A percentile compares a stretch with the other conserved stretches of the same genome.
phyloP scores from a whole-genome alignment of 1,284 basidiomycete species.

The Trichosporon sp. region DNA sequence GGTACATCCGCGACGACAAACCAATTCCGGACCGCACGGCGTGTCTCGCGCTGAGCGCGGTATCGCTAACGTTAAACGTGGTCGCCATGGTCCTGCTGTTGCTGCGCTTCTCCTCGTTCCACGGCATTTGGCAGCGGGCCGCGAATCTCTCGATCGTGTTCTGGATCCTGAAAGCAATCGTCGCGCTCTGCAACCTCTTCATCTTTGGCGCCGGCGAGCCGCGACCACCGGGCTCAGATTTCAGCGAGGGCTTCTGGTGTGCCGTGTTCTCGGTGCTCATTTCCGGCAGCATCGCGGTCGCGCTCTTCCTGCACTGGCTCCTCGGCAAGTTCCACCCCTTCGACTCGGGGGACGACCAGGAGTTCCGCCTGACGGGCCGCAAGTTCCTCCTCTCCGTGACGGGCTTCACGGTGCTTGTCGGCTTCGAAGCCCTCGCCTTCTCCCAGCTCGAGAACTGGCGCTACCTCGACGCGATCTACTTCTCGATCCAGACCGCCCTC shows the following conservation, averaged over 20 bases:
- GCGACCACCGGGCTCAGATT: slow-evolving; percentile 49
- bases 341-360: slow-evolving; percentile 35
- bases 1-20: slow-evolving; percentile 45
- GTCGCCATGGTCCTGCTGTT: slow-evolving; percentile 58
- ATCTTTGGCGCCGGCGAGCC: slow-evolving; percentile 38
- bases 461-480: slow-evolving; percentile 50
- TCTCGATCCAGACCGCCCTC: slow-evolving; percentile 41
- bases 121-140: slow-evolving; percentile 28
- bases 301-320: slow-evolving; percentile 54
- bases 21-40: slow-evolving; percentile 47
- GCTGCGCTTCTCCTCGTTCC: slow-evolving; percentile 55
- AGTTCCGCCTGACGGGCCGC: slow-evolving; percentile 51
- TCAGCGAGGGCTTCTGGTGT: slow-evolving; percentile 58
- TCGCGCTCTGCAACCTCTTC: slow-evolving; percentile 56
- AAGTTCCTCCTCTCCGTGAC: slow-evolving; percentile 58
- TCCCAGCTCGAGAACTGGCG: slow-evolving; percentile 50
- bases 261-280: slow-evolving; percentile 56
- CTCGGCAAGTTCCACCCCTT: slow-evolving; percentile 40
- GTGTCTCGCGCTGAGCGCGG: slow-evolving; percentile 53
- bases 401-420: slow-evolving; percentile 53
- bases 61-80: slow-evolving; percentile 57
- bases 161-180: slow-evolving; percentile 57
- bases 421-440: slow-evolving; percentile 49
- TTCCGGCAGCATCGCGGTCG: slow-evolving; percentile 50
- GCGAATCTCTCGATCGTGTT: slow-evolving; percentile 49